A percentile compares a stretch with the other conserved stretches of the same genome.
Evolutionary conservation across 208 protist genomes (phyloP).

Genomic region (Leishmania tropica): DNA sequence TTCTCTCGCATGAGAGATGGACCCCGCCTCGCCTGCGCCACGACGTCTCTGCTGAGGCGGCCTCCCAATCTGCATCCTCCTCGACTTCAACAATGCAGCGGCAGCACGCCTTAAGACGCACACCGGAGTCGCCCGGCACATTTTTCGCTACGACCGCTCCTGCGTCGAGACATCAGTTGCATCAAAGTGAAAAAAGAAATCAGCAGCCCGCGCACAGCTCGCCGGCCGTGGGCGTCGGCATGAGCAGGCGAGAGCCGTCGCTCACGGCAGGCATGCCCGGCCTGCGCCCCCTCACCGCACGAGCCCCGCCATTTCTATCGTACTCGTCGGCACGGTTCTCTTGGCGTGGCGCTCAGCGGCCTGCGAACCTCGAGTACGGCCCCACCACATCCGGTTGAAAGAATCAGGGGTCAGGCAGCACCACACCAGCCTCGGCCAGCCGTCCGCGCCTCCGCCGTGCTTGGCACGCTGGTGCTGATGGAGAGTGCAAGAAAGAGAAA

Average conservation of each 20-base stretch:
- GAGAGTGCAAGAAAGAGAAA: neutral
- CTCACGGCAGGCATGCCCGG: neutral
- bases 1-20: neutral
- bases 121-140: neutral
- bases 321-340: neutral
- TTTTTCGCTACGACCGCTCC: neutral
- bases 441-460: neutral
- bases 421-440: neutral
- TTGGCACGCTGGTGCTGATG: neutral
- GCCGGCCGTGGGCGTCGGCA: no score
- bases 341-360: neutral
- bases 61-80: neutral
- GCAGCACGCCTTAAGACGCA: neutral
- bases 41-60: neutral
- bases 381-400: conserved; percentile 11
- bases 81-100: neutral
- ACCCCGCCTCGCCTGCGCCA: neutral
- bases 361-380: conserved; percentile 14
- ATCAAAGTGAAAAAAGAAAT: neutral
- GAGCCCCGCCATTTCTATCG: no score
- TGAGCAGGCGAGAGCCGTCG: neutral
- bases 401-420: neutral
- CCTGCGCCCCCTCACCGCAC: neutral
- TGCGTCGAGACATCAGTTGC: neutral
- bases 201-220: neutral